Conservation (phyloP, 176 grass and related monocot species). For the Ensete glaucum region DNA sequence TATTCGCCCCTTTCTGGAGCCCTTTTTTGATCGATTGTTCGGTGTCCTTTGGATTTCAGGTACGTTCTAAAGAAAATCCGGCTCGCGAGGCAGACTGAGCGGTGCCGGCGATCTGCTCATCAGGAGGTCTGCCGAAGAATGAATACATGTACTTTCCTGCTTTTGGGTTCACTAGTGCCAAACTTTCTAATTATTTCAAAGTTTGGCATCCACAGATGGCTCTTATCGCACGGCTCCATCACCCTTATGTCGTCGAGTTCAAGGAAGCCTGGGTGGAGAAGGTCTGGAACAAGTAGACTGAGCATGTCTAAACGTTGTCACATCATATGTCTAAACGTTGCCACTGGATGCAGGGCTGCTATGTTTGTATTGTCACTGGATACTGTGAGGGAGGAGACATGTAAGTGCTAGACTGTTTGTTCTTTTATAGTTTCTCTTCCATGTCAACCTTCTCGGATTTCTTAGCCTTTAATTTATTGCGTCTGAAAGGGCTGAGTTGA, state of each 20-base stretch:
- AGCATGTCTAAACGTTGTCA: neutral
- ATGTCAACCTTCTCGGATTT: slow-evolving; percentile 1
- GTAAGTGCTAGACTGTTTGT: slow-evolving; percentile 38
- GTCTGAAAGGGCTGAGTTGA: slow-evolving; percentile 66
- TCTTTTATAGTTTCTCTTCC: slow-evolving; percentile 18
- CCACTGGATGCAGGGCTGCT: slow-evolving; percentile 54
- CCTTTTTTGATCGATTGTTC: neutral
- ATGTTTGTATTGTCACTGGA: slow-evolving; percentile 98
- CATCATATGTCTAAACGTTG: slow-evolving; percentile 14
- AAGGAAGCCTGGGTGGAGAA: slow-evolving; percentile 99
- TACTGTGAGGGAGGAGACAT: slow-evolving; percentile 99
- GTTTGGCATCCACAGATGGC: slow-evolving; percentile 69
- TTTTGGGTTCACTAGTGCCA: neutral
- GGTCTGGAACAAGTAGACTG: slow-evolving; percentile 39
- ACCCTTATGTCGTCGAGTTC: slow-evolving; percentile 94
- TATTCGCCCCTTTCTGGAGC: neutral
- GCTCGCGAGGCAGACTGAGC: slow-evolving; percentile 82
- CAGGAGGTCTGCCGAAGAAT: slow-evolving; percentile 58
- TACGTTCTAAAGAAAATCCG: slow-evolving; percentile 98
- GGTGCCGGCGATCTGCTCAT: slow-evolving; percentile 90
- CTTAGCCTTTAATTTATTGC: neutral
- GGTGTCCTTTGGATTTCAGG: slow-evolving; percentile 14
- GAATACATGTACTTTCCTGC: neutral
- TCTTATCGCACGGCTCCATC: slow-evolving; percentile 85
- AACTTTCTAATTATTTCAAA: slow-evolving; percentile 6